Conservation (phyloP, 768 basidiomycete genomes). For the Boletus fagicola region DNA sequence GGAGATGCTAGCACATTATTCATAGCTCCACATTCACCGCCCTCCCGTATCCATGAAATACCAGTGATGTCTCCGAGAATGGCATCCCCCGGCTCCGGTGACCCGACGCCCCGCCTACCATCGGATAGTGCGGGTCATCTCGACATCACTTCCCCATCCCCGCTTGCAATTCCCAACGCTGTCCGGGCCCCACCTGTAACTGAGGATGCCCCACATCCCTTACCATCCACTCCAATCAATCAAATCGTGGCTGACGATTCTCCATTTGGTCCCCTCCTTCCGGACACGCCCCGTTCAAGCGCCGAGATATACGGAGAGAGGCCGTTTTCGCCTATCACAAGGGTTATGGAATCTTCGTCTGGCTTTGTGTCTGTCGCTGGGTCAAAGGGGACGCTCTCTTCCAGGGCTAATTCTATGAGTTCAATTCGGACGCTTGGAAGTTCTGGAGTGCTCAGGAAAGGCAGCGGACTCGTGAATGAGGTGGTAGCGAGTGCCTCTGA, state of each 20-base stretch:
- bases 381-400: constrained; percentile 6
- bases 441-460: constrained; percentile 11
- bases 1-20: not conserved
- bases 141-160: constrained; percentile 2
- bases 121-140: not conserved
- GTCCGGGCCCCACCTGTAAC: not conserved
- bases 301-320: constrained; percentile 28
- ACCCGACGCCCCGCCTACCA: not conserved
- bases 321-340: constrained; percentile 30
- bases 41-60: not conserved
- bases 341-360: constrained; percentile 22
- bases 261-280: constrained; percentile 32
- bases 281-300: constrained; percentile 29
- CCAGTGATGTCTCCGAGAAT: constrained; percentile 3
- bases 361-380: not conserved
- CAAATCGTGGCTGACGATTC: constrained; percentile 24
- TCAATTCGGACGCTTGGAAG: constrained; percentile 9
- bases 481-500: not conserved
- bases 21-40: not conserved
- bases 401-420: constrained; percentile 11
- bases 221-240: constrained; percentile 21
- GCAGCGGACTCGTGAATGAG: constrained; percentile 22
- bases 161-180: constrained; percentile 12
- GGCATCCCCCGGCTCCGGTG: not conserved
- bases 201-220: not conserved